Evolutionary conservation across 441 rosid species (phyloP), one percentile per base, ranked within the genome.

Genomic region (Erodium moschatum): DNA sequence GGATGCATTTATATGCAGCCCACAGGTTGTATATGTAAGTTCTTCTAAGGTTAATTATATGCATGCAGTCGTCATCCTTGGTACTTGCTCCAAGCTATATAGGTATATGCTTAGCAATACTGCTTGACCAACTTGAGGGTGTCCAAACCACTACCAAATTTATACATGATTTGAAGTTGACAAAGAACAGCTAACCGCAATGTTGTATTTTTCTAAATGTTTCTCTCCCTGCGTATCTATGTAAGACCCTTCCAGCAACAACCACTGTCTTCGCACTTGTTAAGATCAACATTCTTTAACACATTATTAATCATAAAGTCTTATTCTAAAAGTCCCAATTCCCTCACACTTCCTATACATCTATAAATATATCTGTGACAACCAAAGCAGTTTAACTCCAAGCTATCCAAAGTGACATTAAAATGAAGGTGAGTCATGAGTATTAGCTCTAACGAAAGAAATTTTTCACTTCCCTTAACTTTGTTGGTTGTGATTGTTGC

Each of bases 141-240:
- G 73, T 78, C 66, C 44, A 38, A 79, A 71, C 79, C 67, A 75
- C 83, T 84, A 82, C 64, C 64, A 77, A 76, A 79, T 77, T 73
- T 72, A 78, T 74, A 70, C 71, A 79, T 84, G 90, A 86, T 84
- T 84, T 82, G 88, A 89, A 79, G 74, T 72, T 81, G 92, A 86
- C 74, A 86, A 76, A 80, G 62, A 82, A 82, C 64, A 81, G 85
- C 96, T 83, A 89, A 84, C 93, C 79, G 72, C 81, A 81, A 74
- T 76, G 81, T 88, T 89, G 95, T 90, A 85, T 77, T 80, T 78
- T 81, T 87, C 90, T 80, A 71, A 72, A 83, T 86, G 93, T 83
- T 81, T 75, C 82, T 83, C 80, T 81, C 82, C 77, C 69, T 66
- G 77, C 50, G 72, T 72, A 76, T 74, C 81, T 80, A 69, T 73